Percentiles rank a stretch among this genome's conserved stretches.
phyloP scores from a whole-genome alignment of 2,329 filamentous ascomycete species.

The Sphaerulina vaccinii region DNA sequence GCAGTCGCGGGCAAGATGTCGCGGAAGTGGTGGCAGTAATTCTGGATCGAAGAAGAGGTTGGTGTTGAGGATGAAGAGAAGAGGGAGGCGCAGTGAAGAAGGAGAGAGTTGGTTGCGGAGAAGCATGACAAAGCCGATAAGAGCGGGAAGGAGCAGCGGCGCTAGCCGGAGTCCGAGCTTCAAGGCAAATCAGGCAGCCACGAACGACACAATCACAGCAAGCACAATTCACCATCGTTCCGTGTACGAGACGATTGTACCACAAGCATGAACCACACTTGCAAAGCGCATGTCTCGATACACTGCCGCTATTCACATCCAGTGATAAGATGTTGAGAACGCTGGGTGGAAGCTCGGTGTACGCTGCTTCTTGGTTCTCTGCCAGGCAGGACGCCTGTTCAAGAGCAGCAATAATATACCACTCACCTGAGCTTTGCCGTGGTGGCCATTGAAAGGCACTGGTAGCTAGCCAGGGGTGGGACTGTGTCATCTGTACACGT shows the following conservation, averaged over 20 bases:
- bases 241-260: background rate
- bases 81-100: background rate
- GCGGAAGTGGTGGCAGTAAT: background rate
- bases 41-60: background rate
- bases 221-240: background rate
- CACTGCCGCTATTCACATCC: too few relatives aligned
- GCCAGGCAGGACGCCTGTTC: too few relatives aligned
- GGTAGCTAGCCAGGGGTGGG: too few relatives aligned
- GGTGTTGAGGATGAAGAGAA: constrained; percentile 2
- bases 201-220: background rate
- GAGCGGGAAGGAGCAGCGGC: background rate
- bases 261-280: too few relatives aligned
- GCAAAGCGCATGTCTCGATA: too few relatives aligned
- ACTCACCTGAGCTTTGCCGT: too few relatives aligned
- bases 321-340: too few relatives aligned
- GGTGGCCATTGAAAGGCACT: too few relatives aligned
- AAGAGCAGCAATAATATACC: too few relatives aligned
- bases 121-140: background rate
- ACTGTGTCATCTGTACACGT: too few relatives aligned
- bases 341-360: too few relatives aligned
- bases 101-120: background rate
- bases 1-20: background rate
- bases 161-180: background rate
- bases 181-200: background rate
- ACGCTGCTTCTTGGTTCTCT: too few relatives aligned